Conservation (phyloP, 371 early-diverging fungal species). For the Chytridiales sp. region DNA sequence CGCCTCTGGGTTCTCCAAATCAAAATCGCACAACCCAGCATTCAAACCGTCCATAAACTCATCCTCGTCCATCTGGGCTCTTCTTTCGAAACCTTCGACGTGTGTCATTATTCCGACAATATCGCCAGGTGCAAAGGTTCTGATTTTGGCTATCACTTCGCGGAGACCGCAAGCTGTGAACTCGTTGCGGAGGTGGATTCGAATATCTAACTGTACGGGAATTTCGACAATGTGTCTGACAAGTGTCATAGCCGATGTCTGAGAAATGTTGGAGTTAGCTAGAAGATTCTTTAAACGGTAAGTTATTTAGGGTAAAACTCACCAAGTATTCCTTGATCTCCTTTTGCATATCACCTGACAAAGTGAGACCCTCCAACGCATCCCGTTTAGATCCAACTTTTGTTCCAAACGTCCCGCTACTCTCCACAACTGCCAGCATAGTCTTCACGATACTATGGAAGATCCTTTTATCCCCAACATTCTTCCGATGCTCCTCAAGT, state of each 20-base stretch:
- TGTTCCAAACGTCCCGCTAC: conserved; percentile 42
- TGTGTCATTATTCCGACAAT: conserved; percentile 35
- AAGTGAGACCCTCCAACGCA: conserved; percentile 12
- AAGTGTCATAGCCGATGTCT: conserved; percentile 36
- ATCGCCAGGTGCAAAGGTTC: conserved; percentile 37
- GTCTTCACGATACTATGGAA: conserved; percentile 29
- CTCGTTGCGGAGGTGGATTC: conserved; percentile 41
- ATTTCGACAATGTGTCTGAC: conserved; percentile 40
- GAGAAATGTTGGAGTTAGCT: not conserved
- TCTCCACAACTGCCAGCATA: conserved; percentile 27
- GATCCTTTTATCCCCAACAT: conserved; percentile 12
- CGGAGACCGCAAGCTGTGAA: conserved; percentile 34
- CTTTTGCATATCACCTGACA: conserved; percentile 27
- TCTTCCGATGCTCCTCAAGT: conserved; percentile 30
- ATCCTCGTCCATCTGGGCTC: conserved; percentile 31
- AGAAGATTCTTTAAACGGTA: not conserved
- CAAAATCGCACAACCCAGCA: conserved; percentile 26
- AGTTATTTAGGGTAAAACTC: conserved; percentile 1
- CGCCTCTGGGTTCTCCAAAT: conserved; percentile 33
- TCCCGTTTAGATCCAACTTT: conserved; percentile 31
- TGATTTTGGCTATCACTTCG: conserved; percentile 23
- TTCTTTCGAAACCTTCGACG: conserved; percentile 33
- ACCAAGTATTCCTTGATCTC: conserved; percentile 42
- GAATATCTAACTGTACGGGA: conserved; percentile 40
- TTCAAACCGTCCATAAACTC: conserved; percentile 38